Evolutionary conservation across 306 rosid genomes (phyloP).

Genomic region (Quercus gilva): DNA sequence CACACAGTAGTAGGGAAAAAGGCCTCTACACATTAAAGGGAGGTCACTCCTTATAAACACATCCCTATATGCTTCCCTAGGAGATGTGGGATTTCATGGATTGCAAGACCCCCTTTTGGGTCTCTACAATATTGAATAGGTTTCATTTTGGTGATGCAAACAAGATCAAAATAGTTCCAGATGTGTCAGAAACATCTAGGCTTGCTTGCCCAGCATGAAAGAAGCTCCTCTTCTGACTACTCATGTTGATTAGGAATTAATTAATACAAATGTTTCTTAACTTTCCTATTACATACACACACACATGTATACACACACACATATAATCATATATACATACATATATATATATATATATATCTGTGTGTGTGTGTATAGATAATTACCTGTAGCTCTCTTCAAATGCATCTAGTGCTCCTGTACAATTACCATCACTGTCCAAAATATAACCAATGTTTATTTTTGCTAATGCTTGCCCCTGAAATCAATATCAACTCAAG

Average conservation of each 20-base stretch:
- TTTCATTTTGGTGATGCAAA: background rate
- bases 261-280: background rate
- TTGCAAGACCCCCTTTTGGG: too few relatives aligned
- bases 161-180: background rate
- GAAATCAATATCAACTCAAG: conserved; percentile 31
- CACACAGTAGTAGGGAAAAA: too few relatives aligned
- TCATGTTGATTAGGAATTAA: background rate
- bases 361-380: background rate
- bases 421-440: conserved; percentile 63
- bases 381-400: conserved; percentile 74
- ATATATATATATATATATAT: too few relatives aligned
- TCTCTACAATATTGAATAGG: background rate
- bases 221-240: conserved; percentile 14
- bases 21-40: too few relatives aligned
- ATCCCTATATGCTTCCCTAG: too few relatives aligned
- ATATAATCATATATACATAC: accelerated
- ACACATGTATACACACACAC: background rate
- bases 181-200: conserved; percentile 19
- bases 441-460: conserved; percentile 70
- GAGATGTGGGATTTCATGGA: too few relatives aligned
- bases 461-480: conserved; percentile 85
- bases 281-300: conserved; percentile 5
- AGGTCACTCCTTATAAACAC: too few relatives aligned
- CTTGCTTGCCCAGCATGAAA: background rate
- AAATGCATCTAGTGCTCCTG: conserved; percentile 66